Conservation (phyloP, 108 stramenopile species). For the Nitzschia palea region DNA sequence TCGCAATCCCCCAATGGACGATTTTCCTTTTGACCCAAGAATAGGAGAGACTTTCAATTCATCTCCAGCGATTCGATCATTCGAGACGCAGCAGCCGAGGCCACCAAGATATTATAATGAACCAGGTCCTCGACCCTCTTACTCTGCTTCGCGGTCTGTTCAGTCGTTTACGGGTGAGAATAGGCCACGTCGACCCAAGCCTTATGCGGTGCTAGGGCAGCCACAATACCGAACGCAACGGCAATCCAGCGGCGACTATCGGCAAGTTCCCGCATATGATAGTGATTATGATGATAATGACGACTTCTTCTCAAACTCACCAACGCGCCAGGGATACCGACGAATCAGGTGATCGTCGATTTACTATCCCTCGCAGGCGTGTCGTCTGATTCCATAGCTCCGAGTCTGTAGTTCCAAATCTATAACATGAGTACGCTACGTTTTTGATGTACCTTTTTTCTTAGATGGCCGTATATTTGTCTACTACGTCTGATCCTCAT, state of each 20-base stretch:
- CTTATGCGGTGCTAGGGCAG: too few relatives aligned
- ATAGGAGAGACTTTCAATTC: neutral
- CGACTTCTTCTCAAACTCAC: neutral
- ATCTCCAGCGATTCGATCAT: neutral
- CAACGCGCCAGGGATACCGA: neutral
- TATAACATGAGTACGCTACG: too few relatives aligned
- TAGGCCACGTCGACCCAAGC: neutral
- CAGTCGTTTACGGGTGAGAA: neutral
- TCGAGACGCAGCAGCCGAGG: neutral
- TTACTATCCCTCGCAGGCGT: too few relatives aligned
- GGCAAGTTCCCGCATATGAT: neutral
- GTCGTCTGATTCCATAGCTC: too few relatives aligned
- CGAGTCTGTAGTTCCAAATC: too few relatives aligned
- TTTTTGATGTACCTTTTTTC: too few relatives aligned
- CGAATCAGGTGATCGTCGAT: neutral
- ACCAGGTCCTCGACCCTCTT: neutral
- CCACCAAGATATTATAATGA: neutral
- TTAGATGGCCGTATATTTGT: too few relatives aligned
- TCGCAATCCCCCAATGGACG: too few relatives aligned
- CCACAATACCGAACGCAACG: slow-evolving; percentile 1
- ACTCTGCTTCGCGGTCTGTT: neutral
- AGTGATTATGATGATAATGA: neutral
- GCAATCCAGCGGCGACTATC: neutral
- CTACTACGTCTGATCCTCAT: too few relatives aligned
- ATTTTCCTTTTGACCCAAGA: too few relatives aligned